Evolutionary conservation across 2,329 filamentous ascomycete genomes (phyloP), one percentile per base, ranked within the genome.

Genomic region (Zymoseptoria brevis): DNA sequence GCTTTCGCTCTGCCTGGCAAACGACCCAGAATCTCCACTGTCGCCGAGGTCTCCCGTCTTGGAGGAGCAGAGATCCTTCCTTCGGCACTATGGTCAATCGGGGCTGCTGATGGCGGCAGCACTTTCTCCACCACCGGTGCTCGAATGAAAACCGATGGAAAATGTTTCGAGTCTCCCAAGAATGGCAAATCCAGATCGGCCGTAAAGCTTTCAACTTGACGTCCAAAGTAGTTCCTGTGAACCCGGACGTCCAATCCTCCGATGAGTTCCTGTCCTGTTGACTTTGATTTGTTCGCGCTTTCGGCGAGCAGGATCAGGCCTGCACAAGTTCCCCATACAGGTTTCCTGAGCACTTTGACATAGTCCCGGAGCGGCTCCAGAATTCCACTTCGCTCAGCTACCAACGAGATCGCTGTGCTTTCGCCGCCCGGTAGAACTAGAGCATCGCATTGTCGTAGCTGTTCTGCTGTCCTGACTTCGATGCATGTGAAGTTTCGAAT

Each of bases 301-400:
- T 96, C 89, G 1, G 91, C 88, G 54, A 99, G 85, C 54, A 97
- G 79, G 67, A 99, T 96, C 59, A 97, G 82, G 8, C 94, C 94
- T 11, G 94, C 94, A 73, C 94, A 99, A 19, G 94, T 97, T 58
- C 94, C 94, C 93, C 93, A 99, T 22, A 88, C 89, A 9, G 92
- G 92, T 67, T 88, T 91, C 66, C 87, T 84, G 56, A 84, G 78
- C 49, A 89, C 78, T 87, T 96, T 96, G 70, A 97, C 92, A 75
- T 96, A 99, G 30, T 92, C 83, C 56, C 90, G 80, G 62, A 99
- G 76, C 2, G 91, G 91, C 67, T 95, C 90, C 57, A 99, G 77
- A 41, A 99, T 77, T 16, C 87, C 86, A 0, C 88, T 90, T 64
- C 92, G 83, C 21, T 85, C 85, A 3, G 94, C 94, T 16, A 96